Base-by-base conservation (phyloP, 2,329 filamentous ascomycete species). In the Macroventuria anomochaeta region DNA sequence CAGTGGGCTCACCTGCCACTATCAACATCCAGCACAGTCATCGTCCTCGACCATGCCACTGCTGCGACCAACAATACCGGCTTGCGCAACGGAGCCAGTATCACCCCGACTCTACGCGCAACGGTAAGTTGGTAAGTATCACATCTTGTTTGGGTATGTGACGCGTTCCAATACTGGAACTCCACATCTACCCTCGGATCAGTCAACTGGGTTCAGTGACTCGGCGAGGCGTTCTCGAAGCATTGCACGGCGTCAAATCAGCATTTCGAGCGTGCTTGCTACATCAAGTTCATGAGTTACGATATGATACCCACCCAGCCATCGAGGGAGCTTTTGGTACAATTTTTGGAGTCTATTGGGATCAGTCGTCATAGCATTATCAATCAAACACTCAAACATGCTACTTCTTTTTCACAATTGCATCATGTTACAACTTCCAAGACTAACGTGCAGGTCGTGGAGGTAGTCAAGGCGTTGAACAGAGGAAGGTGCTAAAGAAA, bases 51-150 rank as follows among this genome's bases (percentile, higher is more conserved):
- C 40, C 12, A 41, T 38, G 48, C 32, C 46, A 46, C 53, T 53
- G 37, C 38, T 58, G 55, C 54, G 50, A 56, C 53, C 57, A 63
- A 49, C 21, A 59, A 46, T 58, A 65, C 63, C 68, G 62, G 69
- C 66, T 74, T 71, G 72, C 71, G 70, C 70, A 74, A 74, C 32
- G 72, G 67, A 72, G 71, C 67, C 61, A 58, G 41, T 43, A 61
- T n/a, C 55, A 28, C 67, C 50, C 71, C 70, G 68, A 73, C 71
- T 73, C 62, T 73, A 72, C 69, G 71, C 71, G 71, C 71, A 75
- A 73, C 59, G 72, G 72, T 74, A 73, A 74, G 71, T 71, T 71
- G 72, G 72, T 74, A 75, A 73, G 72, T 75, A 75, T 71, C 62
- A 72, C 61, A 72, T 73, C 65, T 73, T 67, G 61, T 72, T 71